These are phyloP conservation scores for Podospora conica DNA, from an alignment of 495 filamentous ascomycete genomes.

Conservation along the genomic window DNA sequence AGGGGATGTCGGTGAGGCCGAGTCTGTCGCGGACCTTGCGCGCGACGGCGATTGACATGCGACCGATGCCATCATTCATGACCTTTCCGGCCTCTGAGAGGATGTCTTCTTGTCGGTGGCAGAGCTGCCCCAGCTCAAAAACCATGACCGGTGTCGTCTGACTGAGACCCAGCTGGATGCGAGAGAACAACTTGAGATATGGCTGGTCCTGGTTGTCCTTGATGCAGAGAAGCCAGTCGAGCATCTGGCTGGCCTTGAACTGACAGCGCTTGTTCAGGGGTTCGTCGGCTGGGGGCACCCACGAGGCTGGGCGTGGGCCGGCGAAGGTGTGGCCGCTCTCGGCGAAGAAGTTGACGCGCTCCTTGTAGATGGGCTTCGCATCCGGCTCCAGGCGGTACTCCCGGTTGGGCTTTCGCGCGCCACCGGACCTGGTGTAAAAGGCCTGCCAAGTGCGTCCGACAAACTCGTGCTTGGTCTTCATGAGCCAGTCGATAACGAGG, in stretches of 20 bases:
- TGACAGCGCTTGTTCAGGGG: conserved; percentile 23
- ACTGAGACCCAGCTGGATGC: conserved; percentile 42
- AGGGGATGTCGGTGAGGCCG: conserved; percentile 57
- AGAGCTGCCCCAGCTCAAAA: conserved; percentile 34
- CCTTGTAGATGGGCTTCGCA: conserved; percentile 30
- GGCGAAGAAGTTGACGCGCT: conserved; percentile 41
- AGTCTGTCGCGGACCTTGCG: conserved; percentile 52
- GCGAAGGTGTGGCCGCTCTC: conserved; percentile 35
- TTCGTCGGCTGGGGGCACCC: conserved; percentile 7
- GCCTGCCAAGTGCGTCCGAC: conserved; percentile 41
- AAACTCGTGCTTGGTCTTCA: conserved; percentile 29
- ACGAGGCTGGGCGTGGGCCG: neutral
- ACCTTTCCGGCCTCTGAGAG: conserved; percentile 36
- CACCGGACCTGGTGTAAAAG: conserved; percentile 37
- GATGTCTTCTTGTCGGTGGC: conserved; percentile 27
- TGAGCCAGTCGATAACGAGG: conserved; percentile 38
- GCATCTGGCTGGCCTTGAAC: conserved; percentile 27
- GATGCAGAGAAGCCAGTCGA: conserved; percentile 41
- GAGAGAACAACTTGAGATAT: conserved; percentile 33
- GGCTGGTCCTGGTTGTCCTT: conserved; percentile 34
- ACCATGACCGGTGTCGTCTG: conserved; percentile 34
- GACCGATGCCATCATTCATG: conserved; percentile 80
- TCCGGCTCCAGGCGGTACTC: conserved; percentile 32
- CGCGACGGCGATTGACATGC: conserved; percentile 62
- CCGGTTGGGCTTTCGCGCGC: conserved; percentile 31